A percentile compares a stretch with the other conserved stretches of the same genome.
These are phyloP conservation scores for Hygrocybe coccinea DNA, from an alignment of 768 basidiomycete species.

Conservation along the genomic window DNA sequence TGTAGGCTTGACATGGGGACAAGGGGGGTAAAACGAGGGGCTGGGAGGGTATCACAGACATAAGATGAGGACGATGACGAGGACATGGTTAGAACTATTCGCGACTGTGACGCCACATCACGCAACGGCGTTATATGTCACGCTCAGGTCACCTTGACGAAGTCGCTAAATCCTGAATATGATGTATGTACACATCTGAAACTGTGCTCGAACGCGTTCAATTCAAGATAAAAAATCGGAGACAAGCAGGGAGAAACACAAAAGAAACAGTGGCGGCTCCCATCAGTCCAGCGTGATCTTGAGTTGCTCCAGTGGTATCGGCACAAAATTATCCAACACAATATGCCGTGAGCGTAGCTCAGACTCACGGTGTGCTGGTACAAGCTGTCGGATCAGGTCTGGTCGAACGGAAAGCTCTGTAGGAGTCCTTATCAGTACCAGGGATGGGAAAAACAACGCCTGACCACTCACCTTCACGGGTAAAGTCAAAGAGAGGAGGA, in stretches of 20 bases:
- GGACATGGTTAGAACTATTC: conserved; percentile 14
- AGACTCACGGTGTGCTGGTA: conserved; percentile 84
- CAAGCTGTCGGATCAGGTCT: conserved; percentile 86
- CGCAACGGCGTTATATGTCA: conserved; percentile 1
- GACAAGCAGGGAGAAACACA: conserved; percentile 19
- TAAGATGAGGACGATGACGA: conserved; percentile 34
- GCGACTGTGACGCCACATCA: background rate
- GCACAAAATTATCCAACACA: conserved; percentile 86
- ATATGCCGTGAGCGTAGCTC: conserved; percentile 85
- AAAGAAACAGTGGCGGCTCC: conserved; percentile 18
- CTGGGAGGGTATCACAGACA: conserved; percentile 69
- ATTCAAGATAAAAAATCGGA: conserved; percentile 42
- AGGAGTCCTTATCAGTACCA: conserved; percentile 3
- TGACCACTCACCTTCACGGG: conserved; percentile 76
- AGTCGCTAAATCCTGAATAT: conserved; percentile 6
- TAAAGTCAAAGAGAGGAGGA: conserved; percentile 91
- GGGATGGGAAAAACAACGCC: background rate
- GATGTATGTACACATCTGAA: conserved; percentile 21
- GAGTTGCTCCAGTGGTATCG: conserved; percentile 95
- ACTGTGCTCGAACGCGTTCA: conserved; percentile 19
- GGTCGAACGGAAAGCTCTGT: conserved; percentile 94
- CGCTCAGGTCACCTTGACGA: no score
- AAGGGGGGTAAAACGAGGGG: conserved; percentile 46
- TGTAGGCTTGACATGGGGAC: background rate
- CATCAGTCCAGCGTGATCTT: conserved; percentile 92